Base-by-base conservation (phyloP, 192 early-diverging fungal species). In the Dissophora globulifera region DNA sequence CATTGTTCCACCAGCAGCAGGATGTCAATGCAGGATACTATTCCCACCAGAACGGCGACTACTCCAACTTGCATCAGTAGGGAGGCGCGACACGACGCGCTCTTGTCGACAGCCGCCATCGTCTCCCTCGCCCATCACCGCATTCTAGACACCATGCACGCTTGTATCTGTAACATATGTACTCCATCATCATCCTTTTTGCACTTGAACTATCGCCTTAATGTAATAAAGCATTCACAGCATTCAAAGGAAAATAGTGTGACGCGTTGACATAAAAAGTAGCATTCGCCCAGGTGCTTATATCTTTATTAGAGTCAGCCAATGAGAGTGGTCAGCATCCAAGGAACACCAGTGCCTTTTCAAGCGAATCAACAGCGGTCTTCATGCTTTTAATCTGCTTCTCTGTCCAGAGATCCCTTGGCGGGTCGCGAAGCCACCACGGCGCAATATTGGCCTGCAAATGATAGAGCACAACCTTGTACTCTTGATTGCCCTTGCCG, bases 11-110 rank as follows among this genome's bases (percentile, higher is more conserved):
- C 50, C 74, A 78, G 48, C 61, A 69, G 48, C 61, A 69, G 58
- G 67, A 69, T 26, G 50, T 74, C 47, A 74, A 53, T 47, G 42
- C 56, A 10, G 58, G 69, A 55, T 70, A 61, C 50, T 59, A 79
- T 22, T 66, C 62, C 19, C 50, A 53, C 23, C 58, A 59, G 20
- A 78, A 78, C 33, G 61, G 50, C 52, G 62, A 78, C 20, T 76
- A 76, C 46, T 58, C 60, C 17, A 58, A 58, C 46, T 45, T 76
- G 15, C 62, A 76, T 32, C 53, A 70, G 48, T 72, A 55, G 16
- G 48, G 43, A 45, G 38, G 8, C 7, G 38, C 38, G 13, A 10
- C 38, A 40, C 13, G 38, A 40, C 38, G 8, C 8, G 13, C 8
- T 40, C 38, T 40, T 40, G 12, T 31, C 27, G 50, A 25, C 32